Evolutionary conservation across 1,284 basidiomycete genomes (phyloP), one percentile per base, ranked within the genome.

Genomic region (Cystobasidium slooffiae): DNA sequence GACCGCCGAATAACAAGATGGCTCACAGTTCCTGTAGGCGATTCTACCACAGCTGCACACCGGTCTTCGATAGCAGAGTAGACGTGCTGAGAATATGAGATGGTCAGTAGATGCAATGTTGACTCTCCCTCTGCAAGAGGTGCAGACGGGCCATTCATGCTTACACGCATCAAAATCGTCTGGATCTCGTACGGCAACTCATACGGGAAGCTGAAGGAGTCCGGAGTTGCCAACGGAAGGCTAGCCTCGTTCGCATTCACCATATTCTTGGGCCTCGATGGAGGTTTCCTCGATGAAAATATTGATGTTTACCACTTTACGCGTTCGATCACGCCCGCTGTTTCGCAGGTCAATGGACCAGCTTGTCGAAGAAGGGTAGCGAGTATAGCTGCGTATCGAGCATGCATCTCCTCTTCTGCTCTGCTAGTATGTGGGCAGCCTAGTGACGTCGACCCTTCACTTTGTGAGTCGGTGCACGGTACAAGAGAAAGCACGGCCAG

Each of bases 21-120:
- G 77, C 81, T 70, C 22, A 82, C 82, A 12, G 84, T 85, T 8
- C 84, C 84, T 2, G 84, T 85, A 1, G 84, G 84, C 62, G 82
- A 83, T 75, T 85, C 84, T 59, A 85, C 82, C 58, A 98, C 90
- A 1, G 92, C 72, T 44, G 68, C 62, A 14, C 24, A 44, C 4
- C 66, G 41, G 10, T 9, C 2, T 69, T 76, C 75, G 8, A 76
- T 64, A 9, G 75, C 55, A 14, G 63, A 46, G 47, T 73, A 76
- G 20, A 76, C 70, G 59, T 74, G 72, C 66, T 74, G 37, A 72
- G 37, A 8, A n/a, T 18, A 5, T 41, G 56, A 43, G 8, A 22
- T 8, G 46, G 12, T 14, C 46, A 49, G 46, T 49, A 12, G 39
- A 5, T 31, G 55, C 31, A 41, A 18, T 18, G 14, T 22, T 18